Evolutionary conservation across 2,329 filamentous ascomycete genomes (phyloP).

Genomic region (Venturia pyrina): DNA sequence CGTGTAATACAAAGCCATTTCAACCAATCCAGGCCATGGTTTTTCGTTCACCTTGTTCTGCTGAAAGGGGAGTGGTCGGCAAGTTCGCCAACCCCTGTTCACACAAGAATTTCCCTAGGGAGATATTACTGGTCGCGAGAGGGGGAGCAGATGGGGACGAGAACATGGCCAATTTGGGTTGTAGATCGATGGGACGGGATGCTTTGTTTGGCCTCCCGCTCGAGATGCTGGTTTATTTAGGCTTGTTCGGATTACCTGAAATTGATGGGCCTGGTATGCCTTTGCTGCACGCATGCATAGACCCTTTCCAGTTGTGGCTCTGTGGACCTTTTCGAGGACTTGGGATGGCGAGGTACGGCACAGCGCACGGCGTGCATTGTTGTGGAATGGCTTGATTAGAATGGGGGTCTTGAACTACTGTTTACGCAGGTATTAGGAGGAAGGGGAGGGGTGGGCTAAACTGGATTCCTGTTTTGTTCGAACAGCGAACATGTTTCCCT

Average conservation of each 20-base stretch:
- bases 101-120: neutral
- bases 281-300: neutral
- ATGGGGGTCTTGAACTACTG: neutral
- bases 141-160: too few species aligned
- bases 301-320: neutral
- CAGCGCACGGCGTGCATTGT: too few species aligned
- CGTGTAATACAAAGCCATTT: neutral
- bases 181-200: neutral
- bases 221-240: neutral
- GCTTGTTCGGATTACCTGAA: conserved; percentile 1
- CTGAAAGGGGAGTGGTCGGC: neutral
- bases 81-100: neutral
- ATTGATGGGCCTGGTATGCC: neutral
- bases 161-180: neutral
- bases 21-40: neutral
- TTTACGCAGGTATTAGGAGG: neutral
- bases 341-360: too few species aligned
- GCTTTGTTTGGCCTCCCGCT: neutral
- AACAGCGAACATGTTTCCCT: neutral
- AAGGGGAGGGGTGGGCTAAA: neutral
- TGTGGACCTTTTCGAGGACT: too few species aligned
- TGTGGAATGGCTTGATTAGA: neutral
- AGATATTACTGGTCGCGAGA: too few species aligned
- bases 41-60: neutral
- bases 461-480: neutral